These are phyloP conservation scores for Fusarium sp. DNA, from an alignment of 2,329 filamentous ascomycete genomes.

Conservation along the genomic window DNA sequence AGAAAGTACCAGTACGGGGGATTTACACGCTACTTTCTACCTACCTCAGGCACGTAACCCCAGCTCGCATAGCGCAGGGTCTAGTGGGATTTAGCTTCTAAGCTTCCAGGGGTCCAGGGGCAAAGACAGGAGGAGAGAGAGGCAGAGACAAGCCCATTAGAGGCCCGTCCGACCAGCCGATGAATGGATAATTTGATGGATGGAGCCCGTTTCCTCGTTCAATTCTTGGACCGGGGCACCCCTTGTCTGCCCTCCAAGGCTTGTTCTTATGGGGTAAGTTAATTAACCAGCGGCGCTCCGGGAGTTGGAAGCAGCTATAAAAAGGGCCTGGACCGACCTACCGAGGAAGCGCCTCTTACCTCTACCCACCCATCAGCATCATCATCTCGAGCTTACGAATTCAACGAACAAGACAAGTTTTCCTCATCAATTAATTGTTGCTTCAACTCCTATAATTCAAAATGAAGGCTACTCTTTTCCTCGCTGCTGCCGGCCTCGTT, in stretches of 20 bases:
- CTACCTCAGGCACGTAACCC: not conserved
- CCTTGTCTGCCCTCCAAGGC: not conserved
- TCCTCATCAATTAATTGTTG: constrained; percentile 22
- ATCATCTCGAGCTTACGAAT: not conserved
- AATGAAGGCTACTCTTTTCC: constrained; percentile 53
- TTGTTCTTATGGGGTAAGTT: not conserved
- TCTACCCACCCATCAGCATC: not conserved
- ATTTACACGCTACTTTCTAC: constrained; percentile 22
- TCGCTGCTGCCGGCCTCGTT: constrained; percentile 49
- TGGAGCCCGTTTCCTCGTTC: not conserved
- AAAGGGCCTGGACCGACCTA: not conserved
- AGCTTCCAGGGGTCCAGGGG: constrained; percentile 26
- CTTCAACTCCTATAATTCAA: constrained; percentile 34
- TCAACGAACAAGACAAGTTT: not conserved
- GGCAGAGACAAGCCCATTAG: not conserved
- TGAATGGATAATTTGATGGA: not conserved
- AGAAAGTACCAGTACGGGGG: constrained; percentile 8
- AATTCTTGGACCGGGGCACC: not conserved
- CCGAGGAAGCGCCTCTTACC: not conserved
- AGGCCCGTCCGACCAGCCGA: constrained; percentile 5
- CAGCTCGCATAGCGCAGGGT: not conserved
- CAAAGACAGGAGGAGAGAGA: not conserved
- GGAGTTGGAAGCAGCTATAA: not conserved
- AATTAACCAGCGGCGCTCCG: not conserved
- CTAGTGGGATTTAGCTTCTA: not conserved